Evolutionary conservation across 2,329 filamentous ascomycete genomes (phyloP).

Genomic region (Lasiodiplodia citricola): DNA sequence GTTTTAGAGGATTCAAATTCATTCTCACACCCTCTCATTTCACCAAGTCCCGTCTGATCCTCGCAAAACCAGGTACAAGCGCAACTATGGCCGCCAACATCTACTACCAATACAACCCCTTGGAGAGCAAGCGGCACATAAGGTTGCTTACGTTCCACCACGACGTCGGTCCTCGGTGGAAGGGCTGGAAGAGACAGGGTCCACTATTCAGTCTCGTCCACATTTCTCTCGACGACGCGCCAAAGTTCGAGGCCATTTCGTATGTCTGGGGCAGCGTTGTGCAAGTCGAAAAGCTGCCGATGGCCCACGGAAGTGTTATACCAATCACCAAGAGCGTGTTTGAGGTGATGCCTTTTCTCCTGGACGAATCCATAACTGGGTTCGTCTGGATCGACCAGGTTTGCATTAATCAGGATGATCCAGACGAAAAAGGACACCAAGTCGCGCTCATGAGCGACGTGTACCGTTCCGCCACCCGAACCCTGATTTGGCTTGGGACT

Average conservation of each 20-base stretch:
- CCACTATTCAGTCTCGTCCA: constrained; percentile 3
- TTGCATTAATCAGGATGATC: constrained; percentile 27
- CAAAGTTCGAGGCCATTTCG: constrained; percentile 26
- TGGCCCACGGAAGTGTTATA: constrained; percentile 1
- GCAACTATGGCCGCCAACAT: neutral
- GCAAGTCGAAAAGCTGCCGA: constrained; percentile 4
- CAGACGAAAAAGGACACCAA: constrained; percentile 21
- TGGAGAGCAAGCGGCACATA: neutral
- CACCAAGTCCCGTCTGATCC: neutral
- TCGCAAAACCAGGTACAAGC: neutral
- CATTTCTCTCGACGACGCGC: neutral
- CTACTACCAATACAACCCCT: neutral
- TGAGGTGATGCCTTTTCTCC: constrained; percentile 5
- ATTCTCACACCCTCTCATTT: neutral
- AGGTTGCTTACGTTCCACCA: neutral
- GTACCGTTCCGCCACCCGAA: constrained; percentile 7
- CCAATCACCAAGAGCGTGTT: constrained; percentile 23
- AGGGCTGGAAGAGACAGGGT: neutral
- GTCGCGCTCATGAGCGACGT: constrained; percentile 25
- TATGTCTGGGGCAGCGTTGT: constrained; percentile 28
- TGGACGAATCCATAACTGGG: constrained; percentile 8
- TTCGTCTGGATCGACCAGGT: constrained; percentile 28
- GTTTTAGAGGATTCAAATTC: no score
- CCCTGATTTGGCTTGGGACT: constrained; percentile 28
- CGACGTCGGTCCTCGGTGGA: neutral